Percentiles rank a stretch among this genome's conserved stretches.
Conservation (phyloP, 169 alveolate genomes). For the Plasmodium yoelii region DNA sequence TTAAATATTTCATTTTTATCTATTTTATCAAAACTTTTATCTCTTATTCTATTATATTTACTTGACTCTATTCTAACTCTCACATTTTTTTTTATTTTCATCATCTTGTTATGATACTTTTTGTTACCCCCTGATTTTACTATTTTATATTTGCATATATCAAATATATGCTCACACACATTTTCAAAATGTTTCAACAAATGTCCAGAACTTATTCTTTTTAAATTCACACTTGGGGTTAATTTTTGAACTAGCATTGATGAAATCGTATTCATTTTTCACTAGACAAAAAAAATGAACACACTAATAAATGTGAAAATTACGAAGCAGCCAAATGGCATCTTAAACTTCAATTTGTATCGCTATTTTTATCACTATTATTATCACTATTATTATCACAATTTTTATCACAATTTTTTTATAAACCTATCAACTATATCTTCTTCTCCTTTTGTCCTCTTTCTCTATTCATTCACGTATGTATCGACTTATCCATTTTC, state of each 20-base stretch:
- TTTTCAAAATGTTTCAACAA: conserved; percentile 70
- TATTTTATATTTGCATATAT: conserved; percentile 14
- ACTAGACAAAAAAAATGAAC: background rate
- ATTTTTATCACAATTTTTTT: no score
- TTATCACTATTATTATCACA: no score
- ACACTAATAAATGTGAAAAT: no score
- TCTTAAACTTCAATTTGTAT: no score
- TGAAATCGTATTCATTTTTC: conserved; percentile 24
- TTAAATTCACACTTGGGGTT: conserved; percentile 47
- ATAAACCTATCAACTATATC: no score
- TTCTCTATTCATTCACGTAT: no score
- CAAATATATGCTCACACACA: conserved; percentile 71
- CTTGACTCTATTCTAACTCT: background rate
- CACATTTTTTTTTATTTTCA: conserved; percentile 3
- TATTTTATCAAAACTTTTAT: background rate
- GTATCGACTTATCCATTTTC: no score
- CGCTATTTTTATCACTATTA: no score
- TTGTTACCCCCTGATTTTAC: background rate
- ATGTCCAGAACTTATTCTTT: conserved; percentile 51
- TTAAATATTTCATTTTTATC: conserved; percentile 11
- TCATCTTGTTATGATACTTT: no score
- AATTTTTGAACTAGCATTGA: conserved; percentile 14
- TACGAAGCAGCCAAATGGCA: no score
- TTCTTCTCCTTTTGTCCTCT: no score
- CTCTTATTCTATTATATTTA: background rate